Conservation (phyloP, 1,284 basidiomycete species). For the Chondrostereum purpureum region DNA sequence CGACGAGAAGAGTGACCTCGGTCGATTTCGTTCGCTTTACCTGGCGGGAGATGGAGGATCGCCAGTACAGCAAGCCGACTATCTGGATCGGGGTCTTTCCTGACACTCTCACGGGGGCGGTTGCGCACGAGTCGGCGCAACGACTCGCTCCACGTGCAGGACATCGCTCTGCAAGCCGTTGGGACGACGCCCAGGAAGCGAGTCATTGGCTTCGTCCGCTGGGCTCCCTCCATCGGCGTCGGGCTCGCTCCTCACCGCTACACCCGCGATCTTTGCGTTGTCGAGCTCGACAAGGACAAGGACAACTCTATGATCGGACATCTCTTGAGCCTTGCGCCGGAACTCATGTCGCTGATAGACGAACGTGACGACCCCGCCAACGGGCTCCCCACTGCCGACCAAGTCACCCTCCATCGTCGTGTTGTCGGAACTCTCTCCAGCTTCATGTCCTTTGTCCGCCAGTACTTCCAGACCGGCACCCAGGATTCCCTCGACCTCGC, state of each 20-base stretch:
- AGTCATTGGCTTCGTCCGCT: background rate
- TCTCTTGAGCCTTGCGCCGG: conserved; percentile 26
- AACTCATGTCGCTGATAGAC: conserved; percentile 20
- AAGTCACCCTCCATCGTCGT: no score
- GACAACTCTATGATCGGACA: conserved; percentile 27
- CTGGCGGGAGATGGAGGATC: conserved; percentile 17
- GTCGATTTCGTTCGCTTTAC: conserved; percentile 32
- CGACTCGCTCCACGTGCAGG: no score
- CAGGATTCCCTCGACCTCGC: conserved; percentile 25
- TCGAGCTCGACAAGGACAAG: conserved; percentile 29
- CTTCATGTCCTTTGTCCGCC: conserved; percentile 25
- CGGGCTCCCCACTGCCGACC: conserved; percentile 23
- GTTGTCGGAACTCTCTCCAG: conserved; percentile 25
- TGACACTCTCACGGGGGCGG: conserved; percentile 23
- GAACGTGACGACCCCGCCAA: conserved; percentile 15
- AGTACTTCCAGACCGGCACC: conserved; percentile 20
- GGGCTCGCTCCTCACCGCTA: conserved; percentile 17
- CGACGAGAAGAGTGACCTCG: conserved; percentile 20
- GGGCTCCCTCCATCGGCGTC: background rate
- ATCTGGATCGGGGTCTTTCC: conserved; percentile 35
- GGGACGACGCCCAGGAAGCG: conserved; percentile 10
- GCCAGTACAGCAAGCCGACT: conserved; percentile 20
- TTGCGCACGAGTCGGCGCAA: conserved; percentile 23
- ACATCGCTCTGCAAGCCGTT: no score
- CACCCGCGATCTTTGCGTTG: conserved; percentile 29